Evolutionary conservation across 139 green algal species (phyloP).

Genomic region (Picochlorum sp.): DNA sequence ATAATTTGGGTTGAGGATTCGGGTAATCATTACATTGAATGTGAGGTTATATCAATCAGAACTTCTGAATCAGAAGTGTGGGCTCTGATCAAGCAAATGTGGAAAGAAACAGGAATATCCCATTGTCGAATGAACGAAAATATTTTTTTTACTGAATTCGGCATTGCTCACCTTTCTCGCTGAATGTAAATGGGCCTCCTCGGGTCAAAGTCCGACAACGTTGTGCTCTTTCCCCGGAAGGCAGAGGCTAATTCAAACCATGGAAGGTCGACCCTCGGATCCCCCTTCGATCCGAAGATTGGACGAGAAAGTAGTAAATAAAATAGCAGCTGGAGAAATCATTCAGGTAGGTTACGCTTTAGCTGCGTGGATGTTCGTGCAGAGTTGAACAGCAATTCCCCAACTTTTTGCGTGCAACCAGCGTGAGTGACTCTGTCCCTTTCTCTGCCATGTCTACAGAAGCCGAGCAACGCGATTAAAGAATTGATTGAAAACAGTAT

Average conservation of each 20-base stretch:
- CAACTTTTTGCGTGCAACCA: not conserved
- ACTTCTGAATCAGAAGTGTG: conserved; percentile 55
- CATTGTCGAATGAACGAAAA: not conserved
- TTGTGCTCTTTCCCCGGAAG: too few relatives aligned
- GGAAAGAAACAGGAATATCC: conserved; percentile 28
- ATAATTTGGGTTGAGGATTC: conserved; percentile 88
- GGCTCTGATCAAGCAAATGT: conserved; percentile 80
- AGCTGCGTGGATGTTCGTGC: not conserved
- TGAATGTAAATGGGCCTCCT: too few relatives aligned
- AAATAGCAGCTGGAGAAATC: conserved; percentile 91
- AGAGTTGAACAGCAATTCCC: not conserved
- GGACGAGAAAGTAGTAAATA: conserved; percentile 74
- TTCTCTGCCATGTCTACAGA: conserved; percentile 28
- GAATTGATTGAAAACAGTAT: conserved; percentile 97
- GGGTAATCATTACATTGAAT: conserved; percentile 29
- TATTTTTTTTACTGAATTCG: too few relatives aligned
- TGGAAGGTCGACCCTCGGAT: not conserved
- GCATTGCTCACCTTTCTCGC: too few relatives aligned
- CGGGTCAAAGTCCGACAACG: too few relatives aligned
- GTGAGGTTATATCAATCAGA: conserved; percentile 87
- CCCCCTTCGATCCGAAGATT: conserved; percentile 29
- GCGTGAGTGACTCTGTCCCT: not conserved
- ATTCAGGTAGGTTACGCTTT: conserved; percentile 38
- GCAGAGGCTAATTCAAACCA: too few relatives aligned
- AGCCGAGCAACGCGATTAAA: conserved; percentile 82